Conservation (phyloP, 106 monocot genomes). For the Alisma plantagoaquatica region DNA sequence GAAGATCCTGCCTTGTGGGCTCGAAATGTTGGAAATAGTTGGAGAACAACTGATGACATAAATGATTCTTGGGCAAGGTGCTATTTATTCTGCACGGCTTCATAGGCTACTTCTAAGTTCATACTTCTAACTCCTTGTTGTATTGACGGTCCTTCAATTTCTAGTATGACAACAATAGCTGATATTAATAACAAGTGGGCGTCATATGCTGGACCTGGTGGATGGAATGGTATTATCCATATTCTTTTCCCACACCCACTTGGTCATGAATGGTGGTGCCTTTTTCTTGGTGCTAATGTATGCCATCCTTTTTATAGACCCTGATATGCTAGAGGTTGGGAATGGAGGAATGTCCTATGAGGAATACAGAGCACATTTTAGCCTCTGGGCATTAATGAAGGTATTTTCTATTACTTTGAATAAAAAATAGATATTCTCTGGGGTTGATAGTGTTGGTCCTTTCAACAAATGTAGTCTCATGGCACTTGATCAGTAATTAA, state of each 20-base stretch:
- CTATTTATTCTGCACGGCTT: too few species aligned
- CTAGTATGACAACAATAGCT: slow-evolving; percentile 87
- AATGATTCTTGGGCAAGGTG: slow-evolving; percentile 90
- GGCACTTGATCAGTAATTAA: too few species aligned
- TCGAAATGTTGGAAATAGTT: slow-evolving; percentile 86
- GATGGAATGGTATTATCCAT: slow-evolving; percentile 79
- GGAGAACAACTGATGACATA: slow-evolving; percentile 97
- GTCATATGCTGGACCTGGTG: slow-evolving; percentile 98
- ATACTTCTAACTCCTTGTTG: too few species aligned
- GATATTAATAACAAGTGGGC: slow-evolving; percentile 97
- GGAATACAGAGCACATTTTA: slow-evolving; percentile 95
- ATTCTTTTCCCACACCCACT: too few species aligned
- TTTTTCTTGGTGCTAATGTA: too few species aligned
- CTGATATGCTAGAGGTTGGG: slow-evolving; percentile 98
- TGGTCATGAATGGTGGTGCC: too few species aligned
- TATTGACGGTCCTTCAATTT: too few species aligned
- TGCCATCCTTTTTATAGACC: slow-evolving; percentile 52
- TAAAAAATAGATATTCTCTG: too few species aligned
- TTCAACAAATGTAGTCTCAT: too few species aligned
- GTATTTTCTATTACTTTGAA: too few species aligned
- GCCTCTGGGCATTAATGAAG: slow-evolving; percentile 99
- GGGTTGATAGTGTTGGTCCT: too few species aligned
- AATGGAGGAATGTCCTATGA: slow-evolving; percentile 80
- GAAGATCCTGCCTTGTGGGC: slow-evolving; percentile 98
- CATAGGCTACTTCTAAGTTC: too few species aligned